Evolutionary conservation across 768 basidiomycete species (phyloP), one percentile per base, ranked within the genome.

Genomic region (Suillus cothurnatus): DNA sequence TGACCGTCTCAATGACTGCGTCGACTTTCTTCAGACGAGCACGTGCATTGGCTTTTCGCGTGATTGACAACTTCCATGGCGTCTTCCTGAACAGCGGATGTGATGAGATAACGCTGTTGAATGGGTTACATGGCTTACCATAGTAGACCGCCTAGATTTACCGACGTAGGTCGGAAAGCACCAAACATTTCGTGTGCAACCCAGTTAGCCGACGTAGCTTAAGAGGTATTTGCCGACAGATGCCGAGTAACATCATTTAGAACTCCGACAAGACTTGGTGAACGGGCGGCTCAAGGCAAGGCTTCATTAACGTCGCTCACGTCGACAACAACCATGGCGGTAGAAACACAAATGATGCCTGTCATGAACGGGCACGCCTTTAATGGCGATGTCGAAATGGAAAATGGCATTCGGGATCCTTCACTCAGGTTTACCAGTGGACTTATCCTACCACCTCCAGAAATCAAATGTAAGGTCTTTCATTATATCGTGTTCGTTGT

Each of bases 381-480:
- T 31, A 68, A 80, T 62, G 81, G 73, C 34, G 81, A 83, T 41
- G 74, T 76, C 19, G 80, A 81, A 34, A 82, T 81, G 74, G 80
- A 19, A 11, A 62, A 82, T 52, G 71, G 71, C 57, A 71, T 71
- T 45, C 74, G 73, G 62, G 78, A 79, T 12, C 78, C 75, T 38
- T 67, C 75, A 26, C 69, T 68, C 68, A 83, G 91, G 72, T 94
- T 92, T 73, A 82, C 90, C 26, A 90, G 85, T 64, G 95, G 95
- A 55, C 86, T 98, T 72, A 98, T 99, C 79, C 89, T 96, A 31
- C 97, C 97, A 68, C 95, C 97, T 2, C 95, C 94, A 43, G 96
- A 97, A 76, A 95, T 98, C 72, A 94, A 97, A 83, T 90, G 95
- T 89, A 70, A 77, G 89, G 81, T 39, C 7, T 56, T 52, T 39